phyloP scores from a whole-genome alignment of 176 grass and related monocot genomes.

The Oropetium thomaeum region DNA sequence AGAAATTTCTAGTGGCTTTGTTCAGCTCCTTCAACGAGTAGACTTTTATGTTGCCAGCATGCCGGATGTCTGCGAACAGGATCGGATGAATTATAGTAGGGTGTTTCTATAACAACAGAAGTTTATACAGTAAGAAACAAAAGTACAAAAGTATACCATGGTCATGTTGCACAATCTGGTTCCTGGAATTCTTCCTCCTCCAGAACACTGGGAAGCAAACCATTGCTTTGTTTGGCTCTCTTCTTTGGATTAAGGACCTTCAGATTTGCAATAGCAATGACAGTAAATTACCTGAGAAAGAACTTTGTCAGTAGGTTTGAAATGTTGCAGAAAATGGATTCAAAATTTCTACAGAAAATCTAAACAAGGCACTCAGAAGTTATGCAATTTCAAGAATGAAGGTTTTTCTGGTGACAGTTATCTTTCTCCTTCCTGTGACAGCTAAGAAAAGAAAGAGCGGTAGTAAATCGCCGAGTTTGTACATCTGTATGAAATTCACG shows the following conservation, averaged over 20 bases:
- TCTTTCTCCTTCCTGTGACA: not conserved
- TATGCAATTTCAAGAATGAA: slow-evolving; percentile 8
- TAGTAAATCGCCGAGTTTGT: not conserved
- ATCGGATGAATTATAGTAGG: slow-evolving; percentile 11
- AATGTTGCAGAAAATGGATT: not conserved
- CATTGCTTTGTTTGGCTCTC: slow-evolving; percentile 30
- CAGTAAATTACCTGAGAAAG: slow-evolving; percentile 9
- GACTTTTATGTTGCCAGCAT: slow-evolving; percentile 52
- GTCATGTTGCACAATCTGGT: slow-evolving; percentile 38
- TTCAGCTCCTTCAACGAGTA: slow-evolving; percentile 71
- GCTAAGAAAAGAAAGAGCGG: not conserved
- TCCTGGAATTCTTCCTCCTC: slow-evolving; percentile 46
- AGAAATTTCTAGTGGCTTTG: slow-evolving; percentile 72
- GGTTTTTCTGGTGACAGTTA: not conserved
- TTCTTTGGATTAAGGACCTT: slow-evolving; percentile 15
- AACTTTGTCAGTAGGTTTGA: not conserved
- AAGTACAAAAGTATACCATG: slow-evolving; percentile 35
- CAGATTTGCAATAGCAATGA: not conserved
- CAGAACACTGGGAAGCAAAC: slow-evolving; percentile 37
- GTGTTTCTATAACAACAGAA: not conserved
- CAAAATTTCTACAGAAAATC: not conserved
- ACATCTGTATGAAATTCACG: not conserved
- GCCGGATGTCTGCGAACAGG: slow-evolving; percentile 32
- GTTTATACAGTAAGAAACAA: not conserved
- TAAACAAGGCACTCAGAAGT: not conserved